phyloP scores from a whole-genome alignment of 139 green algal genomes.

The Micractinium sp. region DNA sequence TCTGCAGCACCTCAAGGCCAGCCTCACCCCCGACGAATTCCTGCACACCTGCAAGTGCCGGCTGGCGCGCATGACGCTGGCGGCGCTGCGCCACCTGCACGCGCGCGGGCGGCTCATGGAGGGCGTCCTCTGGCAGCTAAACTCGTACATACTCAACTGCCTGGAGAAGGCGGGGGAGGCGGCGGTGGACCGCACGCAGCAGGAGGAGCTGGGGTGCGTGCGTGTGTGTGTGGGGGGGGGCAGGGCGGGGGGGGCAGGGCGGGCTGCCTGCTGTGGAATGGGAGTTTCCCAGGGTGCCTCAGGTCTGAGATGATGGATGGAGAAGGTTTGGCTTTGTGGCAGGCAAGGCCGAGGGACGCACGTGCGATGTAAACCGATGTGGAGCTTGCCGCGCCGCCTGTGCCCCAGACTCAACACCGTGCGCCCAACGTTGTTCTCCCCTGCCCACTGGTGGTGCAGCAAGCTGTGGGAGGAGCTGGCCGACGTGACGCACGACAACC shows the following conservation, averaged over 20 bases:
- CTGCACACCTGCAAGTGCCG: background rate
- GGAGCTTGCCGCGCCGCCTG: too few species aligned
- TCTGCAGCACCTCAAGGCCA: background rate
- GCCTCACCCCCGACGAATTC: background rate
- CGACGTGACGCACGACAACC: slow-evolving; percentile 16
- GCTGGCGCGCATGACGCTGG: slow-evolving; percentile 14
- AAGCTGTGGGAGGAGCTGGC: slow-evolving; percentile 26
- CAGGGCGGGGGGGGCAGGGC: too few species aligned
- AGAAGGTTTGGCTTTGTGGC: too few species aligned
- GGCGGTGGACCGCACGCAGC: slow-evolving; percentile 15
- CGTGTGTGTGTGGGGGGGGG: background rate
- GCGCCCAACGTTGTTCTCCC: background rate
- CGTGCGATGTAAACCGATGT: too few species aligned
- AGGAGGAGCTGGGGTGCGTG: slow-evolving; percentile 2
- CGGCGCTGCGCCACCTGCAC: slow-evolving; percentile 26
- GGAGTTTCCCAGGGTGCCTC: too few species aligned
- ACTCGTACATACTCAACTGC: slow-evolving; percentile 15
- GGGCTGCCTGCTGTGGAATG: too few species aligned
- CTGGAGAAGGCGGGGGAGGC: slow-evolving; percentile 17
- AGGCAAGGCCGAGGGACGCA: too few species aligned
- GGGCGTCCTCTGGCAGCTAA: slow-evolving; percentile 23
- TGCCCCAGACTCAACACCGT: too few species aligned
- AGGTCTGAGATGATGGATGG: too few species aligned
- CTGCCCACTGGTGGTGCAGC: background rate
- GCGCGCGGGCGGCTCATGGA: slow-evolving; percentile 15